Evolutionary conservation across 2,329 filamentous ascomycete species (phyloP).

Genomic region (Cyanodermella asteris): DNA sequence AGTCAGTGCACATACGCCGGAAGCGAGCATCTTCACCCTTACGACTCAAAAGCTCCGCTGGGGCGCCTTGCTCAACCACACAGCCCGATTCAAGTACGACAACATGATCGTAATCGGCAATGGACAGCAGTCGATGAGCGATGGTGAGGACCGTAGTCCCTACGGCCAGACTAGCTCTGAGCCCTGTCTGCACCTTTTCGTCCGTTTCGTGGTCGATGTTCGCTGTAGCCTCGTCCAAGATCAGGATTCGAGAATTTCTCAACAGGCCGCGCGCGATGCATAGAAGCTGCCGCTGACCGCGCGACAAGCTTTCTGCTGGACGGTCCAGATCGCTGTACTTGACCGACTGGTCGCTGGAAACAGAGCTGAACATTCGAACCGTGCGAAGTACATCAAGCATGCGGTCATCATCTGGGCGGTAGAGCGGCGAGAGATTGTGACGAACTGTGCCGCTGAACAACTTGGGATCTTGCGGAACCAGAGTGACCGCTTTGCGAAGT

Average conservation of each 20-base stretch:
- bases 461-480: slow-evolving; percentile 18
- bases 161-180: slow-evolving; percentile 48
- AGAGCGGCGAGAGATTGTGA: slow-evolving; percentile 19
- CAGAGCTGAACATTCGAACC: no score
- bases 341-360: slow-evolving; percentile 14
- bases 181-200: slow-evolving; percentile 60
- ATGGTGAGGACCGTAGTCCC: slow-evolving; percentile 16
- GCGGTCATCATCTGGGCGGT: slow-evolving; percentile 12
- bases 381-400: slow-evolving; percentile 17
- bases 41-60: slow-evolving; percentile 16
- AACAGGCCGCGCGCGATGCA: slow-evolving; percentile 66
- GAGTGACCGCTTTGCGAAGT: slow-evolving; percentile 17
- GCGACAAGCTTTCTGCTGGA: slow-evolving; percentile 22
- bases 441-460: slow-evolving; percentile 20
- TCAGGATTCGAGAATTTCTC: slow-evolving; percentile 61
- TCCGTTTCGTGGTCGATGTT: slow-evolving; percentile 76
- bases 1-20: no score
- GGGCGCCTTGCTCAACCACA: slow-evolving; percentile 23
- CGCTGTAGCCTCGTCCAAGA: slow-evolving; percentile 79
- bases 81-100: slow-evolving; percentile 21
- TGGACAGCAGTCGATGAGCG: slow-evolving; percentile 23
- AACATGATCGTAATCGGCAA: slow-evolving; percentile 22
- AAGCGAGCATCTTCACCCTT: slow-evolving; percentile 20
- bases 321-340: slow-evolving; percentile 23
- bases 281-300: slow-evolving; percentile 74